Evolutionary conservation across 176 grass and related monocot species (phyloP).

Genomic region (Bromus sterilis): DNA sequence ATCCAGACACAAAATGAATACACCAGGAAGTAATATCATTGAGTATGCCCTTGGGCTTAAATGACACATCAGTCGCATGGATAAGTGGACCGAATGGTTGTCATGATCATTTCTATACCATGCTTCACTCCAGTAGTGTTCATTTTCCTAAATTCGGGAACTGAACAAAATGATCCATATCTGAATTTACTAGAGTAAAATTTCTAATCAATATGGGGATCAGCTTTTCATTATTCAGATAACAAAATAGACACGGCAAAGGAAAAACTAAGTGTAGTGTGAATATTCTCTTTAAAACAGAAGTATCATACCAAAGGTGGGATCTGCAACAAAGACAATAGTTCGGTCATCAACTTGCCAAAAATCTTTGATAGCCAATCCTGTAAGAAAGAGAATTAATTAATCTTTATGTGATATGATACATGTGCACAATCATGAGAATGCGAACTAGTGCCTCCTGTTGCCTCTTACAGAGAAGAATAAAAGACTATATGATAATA

Average conservation of each 20-base stretch:
- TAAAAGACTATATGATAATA: neutral
- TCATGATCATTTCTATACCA: neutral
- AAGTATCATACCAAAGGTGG: conserved; percentile 68
- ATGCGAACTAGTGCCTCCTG: neutral
- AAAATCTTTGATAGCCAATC: conserved; percentile 89
- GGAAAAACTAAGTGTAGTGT: neutral
- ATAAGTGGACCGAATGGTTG: neutral
- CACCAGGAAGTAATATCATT: neutral
- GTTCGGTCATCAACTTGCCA: conserved; percentile 97
- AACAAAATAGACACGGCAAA: neutral
- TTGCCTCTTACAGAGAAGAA: neutral
- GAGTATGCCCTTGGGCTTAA: too few species aligned
- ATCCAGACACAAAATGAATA: neutral
- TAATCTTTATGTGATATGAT: neutral
- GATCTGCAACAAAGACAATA: conserved; percentile 84
- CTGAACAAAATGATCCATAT: neutral
- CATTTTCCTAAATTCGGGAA: neutral
- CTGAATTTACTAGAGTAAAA: neutral
- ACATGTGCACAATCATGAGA: neutral
- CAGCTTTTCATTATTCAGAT: neutral
- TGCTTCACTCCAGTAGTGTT: neutral
- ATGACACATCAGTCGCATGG: neutral
- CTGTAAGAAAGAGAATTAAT: conserved; percentile 26
- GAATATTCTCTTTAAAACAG: neutral
- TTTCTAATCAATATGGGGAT: neutral